These are phyloP conservation scores for Ogataea haglerorum DNA, from an alignment of 805 yeast species.

Conservation along the genomic window DNA sequence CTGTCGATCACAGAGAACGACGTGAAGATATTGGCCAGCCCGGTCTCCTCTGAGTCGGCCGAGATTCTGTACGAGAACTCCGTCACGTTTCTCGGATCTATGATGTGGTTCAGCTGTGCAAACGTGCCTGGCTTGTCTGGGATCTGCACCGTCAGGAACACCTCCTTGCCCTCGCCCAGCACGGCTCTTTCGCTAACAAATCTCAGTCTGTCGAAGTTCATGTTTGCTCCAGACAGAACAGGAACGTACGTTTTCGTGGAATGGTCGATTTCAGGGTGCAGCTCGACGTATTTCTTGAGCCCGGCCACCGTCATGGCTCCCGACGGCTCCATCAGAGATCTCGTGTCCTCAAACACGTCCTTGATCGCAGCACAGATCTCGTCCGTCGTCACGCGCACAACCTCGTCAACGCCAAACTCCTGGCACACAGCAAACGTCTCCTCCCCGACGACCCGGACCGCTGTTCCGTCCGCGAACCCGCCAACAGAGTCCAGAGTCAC, in stretches of 20 bases:
- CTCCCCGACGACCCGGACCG: conserved; percentile 84
- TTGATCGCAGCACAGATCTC: conserved; percentile 95
- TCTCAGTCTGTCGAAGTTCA: conserved; percentile 94
- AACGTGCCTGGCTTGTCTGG: conserved; percentile 95
- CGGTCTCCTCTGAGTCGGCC: conserved; percentile 36
- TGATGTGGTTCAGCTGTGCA: conserved; percentile 65
- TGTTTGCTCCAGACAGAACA: conserved; percentile 91
- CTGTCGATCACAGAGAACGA: conserved; percentile 83
- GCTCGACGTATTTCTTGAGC: conserved; percentile 70
- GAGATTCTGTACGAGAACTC: conserved; percentile 89
- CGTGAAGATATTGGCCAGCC: conserved; percentile 74
- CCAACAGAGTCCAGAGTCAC: conserved; percentile 73
- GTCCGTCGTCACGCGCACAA: conserved; percentile 80
- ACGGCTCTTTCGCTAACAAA: conserved; percentile 97
- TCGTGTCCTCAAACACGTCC: conserved; percentile 93
- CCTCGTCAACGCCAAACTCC: conserved; percentile 77
- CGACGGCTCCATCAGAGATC: conserved; percentile 92
- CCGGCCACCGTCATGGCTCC: conserved; percentile 98
- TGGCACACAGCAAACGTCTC: conserved; percentile 84
- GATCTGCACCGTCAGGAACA: conserved; percentile 81
- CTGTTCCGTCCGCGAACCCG: conserved; percentile 98
- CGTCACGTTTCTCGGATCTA: conserved; percentile 87
- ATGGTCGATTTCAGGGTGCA: conserved; percentile 70
- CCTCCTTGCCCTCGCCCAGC: conserved; percentile 97
- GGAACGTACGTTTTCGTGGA: conserved; percentile 72